These are phyloP conservation scores for Lodderomyces margitis DNA, from an alignment of 1,139 yeast species.

Conservation along the genomic window DNA sequence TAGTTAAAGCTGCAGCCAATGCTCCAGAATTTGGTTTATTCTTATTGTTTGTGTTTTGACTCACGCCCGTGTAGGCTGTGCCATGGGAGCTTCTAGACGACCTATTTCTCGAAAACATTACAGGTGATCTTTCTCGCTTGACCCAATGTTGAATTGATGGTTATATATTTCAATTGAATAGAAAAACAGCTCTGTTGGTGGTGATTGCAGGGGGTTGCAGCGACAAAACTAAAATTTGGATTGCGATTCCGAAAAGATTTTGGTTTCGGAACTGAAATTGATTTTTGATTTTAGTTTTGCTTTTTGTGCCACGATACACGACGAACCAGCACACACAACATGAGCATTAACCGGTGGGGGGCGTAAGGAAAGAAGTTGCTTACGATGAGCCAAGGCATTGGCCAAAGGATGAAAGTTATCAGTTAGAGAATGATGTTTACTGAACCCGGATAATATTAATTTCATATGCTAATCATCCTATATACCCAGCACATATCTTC, in stretches of 20 bases:
- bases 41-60: slow-evolving; percentile 29
- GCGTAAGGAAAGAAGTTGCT: too few relatives aligned
- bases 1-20: slow-evolving; percentile 47
- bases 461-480: too few relatives aligned
- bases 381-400: too few relatives aligned
- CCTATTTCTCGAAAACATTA: slow-evolving; percentile 39
- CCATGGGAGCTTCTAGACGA: slow-evolving; percentile 30
- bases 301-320: slow-evolving; percentile 1
- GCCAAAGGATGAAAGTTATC: too few relatives aligned
- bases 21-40: slow-evolving; percentile 42
- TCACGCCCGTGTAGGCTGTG: slow-evolving; percentile 48
- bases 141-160: too few relatives aligned
- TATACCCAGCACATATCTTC: background rate
- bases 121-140: background rate
- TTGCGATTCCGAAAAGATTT: slow-evolving; percentile 1
- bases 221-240: background rate
- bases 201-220: background rate
- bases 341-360: too few relatives aligned
- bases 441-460: too few relatives aligned
- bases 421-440: too few relatives aligned
- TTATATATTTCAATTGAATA: too few relatives aligned
- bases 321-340: too few relatives aligned
- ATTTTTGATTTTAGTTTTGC: slow-evolving; percentile 2
- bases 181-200: too few relatives aligned
- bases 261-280: background rate